A percentile compares a stretch with the other conserved stretches of the same genome.
Evolutionary conservation across 2,329 filamentous ascomycete species (phyloP).

Genomic region (Cladorrhinum sp.): DNA sequence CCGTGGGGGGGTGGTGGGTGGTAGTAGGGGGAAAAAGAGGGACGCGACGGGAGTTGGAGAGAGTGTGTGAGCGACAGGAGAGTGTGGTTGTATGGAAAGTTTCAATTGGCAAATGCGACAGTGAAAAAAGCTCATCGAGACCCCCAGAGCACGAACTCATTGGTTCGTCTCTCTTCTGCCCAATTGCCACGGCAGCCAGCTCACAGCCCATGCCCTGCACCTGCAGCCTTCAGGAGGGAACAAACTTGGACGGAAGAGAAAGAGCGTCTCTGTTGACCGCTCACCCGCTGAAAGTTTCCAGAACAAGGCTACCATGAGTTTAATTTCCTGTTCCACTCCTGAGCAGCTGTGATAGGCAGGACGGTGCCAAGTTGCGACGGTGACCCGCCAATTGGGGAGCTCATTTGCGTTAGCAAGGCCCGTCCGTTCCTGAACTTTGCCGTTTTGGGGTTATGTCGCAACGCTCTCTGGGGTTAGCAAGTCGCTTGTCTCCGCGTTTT

Average conservation of each 20-base stretch:
- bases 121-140: neutral
- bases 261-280: neutral
- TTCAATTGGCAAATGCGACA: neutral
- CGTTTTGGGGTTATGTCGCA: slow-evolving; percentile 9
- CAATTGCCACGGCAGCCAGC: too few relatives aligned
- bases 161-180: slow-evolving; percentile 4
- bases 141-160: slow-evolving; percentile 3
- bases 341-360: slow-evolving; percentile 20
- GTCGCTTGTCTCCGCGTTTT: slow-evolving; percentile 3
- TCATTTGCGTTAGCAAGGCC: slow-evolving; percentile 20
- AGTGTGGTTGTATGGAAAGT: too few relatives aligned
- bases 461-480: neutral
- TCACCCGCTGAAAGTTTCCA: slow-evolving; percentile 22
- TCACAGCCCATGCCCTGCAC: slow-evolving; percentile 22
- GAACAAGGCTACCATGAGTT: slow-evolving; percentile 17
- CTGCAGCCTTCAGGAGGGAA: slow-evolving; percentile 23
- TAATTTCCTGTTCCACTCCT: slow-evolving; percentile 25
- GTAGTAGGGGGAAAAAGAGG: slow-evolving; percentile 10
- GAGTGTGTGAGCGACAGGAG: neutral
- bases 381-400: slow-evolving; percentile 8
- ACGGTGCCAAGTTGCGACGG: slow-evolving; percentile 8
- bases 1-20: slow-evolving; percentile 8
- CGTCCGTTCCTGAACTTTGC: slow-evolving; percentile 3
- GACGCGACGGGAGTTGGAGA: neutral
- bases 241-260: neutral